These are phyloP conservation scores for Vitis vinifera DNA, from an alignment of 164 flowering plant genomes.

Conservation along the genomic window DNA sequence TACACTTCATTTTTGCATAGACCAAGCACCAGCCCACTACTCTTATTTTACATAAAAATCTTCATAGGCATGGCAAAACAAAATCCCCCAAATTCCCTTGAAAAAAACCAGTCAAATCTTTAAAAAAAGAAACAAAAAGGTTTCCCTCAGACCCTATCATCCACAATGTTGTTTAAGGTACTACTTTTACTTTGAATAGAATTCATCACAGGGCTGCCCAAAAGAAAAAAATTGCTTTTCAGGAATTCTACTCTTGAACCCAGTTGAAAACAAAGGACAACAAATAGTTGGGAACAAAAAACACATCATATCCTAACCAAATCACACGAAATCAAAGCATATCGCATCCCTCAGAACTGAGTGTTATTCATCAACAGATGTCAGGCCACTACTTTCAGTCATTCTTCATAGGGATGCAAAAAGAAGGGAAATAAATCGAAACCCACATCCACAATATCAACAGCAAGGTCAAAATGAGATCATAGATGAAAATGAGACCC, in stretches of 20 bases:
- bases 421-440: background rate
- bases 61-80: background rate
- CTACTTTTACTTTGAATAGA: too few relatives aligned
- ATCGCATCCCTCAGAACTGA: conserved; percentile 12
- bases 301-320: too few relatives aligned
- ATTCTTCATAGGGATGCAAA: conserved; percentile 20
- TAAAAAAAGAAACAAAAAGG: too few relatives aligned
- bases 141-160: too few relatives aligned
- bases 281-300: background rate
- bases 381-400: conserved; percentile 24
- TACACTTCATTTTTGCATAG: too few relatives aligned
- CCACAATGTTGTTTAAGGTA: too few relatives aligned
- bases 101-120: too few relatives aligned
- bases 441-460: background rate
- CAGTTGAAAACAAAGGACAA: background rate
- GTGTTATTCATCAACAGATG: conserved; percentile 1
- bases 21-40: conserved; percentile 21
- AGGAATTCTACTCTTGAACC: too few relatives aligned
- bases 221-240: background rate
- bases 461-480: background rate
- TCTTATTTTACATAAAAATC: conserved; percentile 6
- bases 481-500: background rate
- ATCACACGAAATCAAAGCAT: background rate
- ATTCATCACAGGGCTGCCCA: too few relatives aligned
- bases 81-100: too few relatives aligned